These are phyloP conservation scores for Boletus bicolor DNA, from an alignment of 768 basidiomycete genomes.

Conservation along the genomic window DNA sequence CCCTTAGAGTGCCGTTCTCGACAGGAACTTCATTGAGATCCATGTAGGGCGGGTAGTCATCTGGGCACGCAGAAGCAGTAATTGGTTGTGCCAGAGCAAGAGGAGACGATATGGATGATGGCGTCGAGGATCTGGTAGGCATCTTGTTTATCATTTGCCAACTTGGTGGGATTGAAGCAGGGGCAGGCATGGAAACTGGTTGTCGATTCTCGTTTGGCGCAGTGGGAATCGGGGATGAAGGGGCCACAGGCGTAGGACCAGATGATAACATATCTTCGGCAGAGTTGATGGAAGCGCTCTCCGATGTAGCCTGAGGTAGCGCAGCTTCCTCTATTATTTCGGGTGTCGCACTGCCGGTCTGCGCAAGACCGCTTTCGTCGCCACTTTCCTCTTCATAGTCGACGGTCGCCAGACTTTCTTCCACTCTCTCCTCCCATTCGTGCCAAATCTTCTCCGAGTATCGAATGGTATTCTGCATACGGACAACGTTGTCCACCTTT, in stretches of 20 bases:
- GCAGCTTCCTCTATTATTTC: slow-evolving; percentile 23
- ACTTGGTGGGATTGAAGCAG: slow-evolving; percentile 45
- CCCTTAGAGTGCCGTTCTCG: slow-evolving; percentile 46
- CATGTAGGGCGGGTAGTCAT: slow-evolving; percentile 63
- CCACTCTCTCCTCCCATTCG: slow-evolving; percentile 93
- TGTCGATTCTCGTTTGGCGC: slow-evolving; percentile 24
- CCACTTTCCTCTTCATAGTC: slow-evolving; percentile 54
- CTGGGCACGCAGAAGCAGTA: slow-evolving; percentile 60
- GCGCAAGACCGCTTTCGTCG: slow-evolving; percentile 42
- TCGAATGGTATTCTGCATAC: slow-evolving; percentile 95
- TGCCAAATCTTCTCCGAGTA: slow-evolving; percentile 96
- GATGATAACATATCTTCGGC: slow-evolving; percentile 37
- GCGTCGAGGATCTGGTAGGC: slow-evolving; percentile 81
- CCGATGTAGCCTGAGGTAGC: slow-evolving; percentile 10
- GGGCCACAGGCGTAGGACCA: slow-evolving; percentile 70
- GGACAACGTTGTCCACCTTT: slow-evolving; percentile 92
- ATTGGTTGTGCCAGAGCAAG: slow-evolving; percentile 83
- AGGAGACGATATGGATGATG: slow-evolving; percentile 85
- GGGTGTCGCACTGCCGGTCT: slow-evolving; percentile 23
- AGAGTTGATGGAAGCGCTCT: slow-evolving; percentile 18
- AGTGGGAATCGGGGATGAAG: slow-evolving; percentile 40
- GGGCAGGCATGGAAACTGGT: slow-evolving; percentile 32
- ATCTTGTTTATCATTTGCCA: slow-evolving; percentile 43
- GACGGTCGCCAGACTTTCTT: slow-evolving; percentile 54
- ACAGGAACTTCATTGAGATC: slow-evolving; percentile 53